Evolutionary conservation across 1,284 basidiomycete genomes (phyloP).

Genomic region (Leccinum subrobustum): DNA sequence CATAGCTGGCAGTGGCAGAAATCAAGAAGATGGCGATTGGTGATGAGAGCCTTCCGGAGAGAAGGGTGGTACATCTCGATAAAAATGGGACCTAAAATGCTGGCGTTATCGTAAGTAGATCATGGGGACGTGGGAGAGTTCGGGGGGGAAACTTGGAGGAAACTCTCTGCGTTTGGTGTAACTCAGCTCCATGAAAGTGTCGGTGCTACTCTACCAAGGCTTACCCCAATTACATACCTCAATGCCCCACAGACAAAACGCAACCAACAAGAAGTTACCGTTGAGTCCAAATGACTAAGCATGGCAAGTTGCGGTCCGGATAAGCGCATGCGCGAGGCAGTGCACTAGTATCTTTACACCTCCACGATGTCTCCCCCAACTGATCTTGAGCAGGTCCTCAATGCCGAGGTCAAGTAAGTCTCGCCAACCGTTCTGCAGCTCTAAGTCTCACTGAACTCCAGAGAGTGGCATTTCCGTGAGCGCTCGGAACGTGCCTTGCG

Average conservation of each 20-base stretch:
- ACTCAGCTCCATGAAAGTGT: too few relatives aligned
- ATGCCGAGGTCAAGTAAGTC: constrained; percentile 63
- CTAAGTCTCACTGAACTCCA: constrained; percentile 25
- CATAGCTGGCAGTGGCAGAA: too few relatives aligned
- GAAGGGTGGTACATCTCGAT: constrained; percentile 6
- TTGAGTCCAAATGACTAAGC: too few relatives aligned
- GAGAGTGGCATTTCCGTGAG: constrained; percentile 80
- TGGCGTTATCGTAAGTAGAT: constrained; percentile 20
- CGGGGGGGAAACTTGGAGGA: too few relatives aligned
- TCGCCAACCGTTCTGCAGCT: background rate
- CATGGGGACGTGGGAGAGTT: constrained; percentile 10
- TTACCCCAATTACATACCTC: too few relatives aligned
- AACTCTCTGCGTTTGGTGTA: too few relatives aligned
- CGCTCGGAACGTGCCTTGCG: background rate
- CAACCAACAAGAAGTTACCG: too few relatives aligned
- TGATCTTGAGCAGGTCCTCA: constrained; percentile 59
- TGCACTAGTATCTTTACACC: too few relatives aligned
- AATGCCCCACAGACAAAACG: too few relatives aligned
- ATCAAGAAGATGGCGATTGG: constrained; percentile 23
- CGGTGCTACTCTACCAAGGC: too few relatives aligned
- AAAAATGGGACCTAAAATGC: constrained; percentile 9
- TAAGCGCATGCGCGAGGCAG: too few relatives aligned
- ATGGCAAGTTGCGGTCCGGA: too few relatives aligned
- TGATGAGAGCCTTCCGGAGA: constrained; percentile 26
- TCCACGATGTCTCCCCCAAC: constrained; percentile 37